Evolutionary conservation across 1,139 yeast species (phyloP).

Genomic region (Sugiyamaella castrensis): DNA sequence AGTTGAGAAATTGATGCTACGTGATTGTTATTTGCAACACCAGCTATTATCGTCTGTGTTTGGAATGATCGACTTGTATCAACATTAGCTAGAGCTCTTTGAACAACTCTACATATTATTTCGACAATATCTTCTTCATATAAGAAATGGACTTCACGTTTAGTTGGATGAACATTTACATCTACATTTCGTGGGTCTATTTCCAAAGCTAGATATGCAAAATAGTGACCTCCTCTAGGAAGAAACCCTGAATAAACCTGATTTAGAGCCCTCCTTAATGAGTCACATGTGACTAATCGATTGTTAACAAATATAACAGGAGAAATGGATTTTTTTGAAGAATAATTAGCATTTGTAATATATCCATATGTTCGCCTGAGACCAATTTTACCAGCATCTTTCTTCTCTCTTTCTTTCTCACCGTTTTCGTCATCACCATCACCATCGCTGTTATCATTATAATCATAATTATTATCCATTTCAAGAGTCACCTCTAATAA

Average conservation of each 20-base stretch:
- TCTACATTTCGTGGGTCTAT: slow-evolving; percentile 72
- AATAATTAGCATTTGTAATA: slow-evolving; percentile 69
- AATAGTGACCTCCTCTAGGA: slow-evolving; percentile 79
- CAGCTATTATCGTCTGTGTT: slow-evolving; percentile 55
- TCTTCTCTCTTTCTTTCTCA: neutral
- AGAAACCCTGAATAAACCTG: slow-evolving; percentile 64
- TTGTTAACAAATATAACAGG: slow-evolving; percentile 78
- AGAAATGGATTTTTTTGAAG: slow-evolving; percentile 60
- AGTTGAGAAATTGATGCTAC: neutral
- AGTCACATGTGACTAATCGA: slow-evolving; percentile 79
- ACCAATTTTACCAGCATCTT: slow-evolving; percentile 41
- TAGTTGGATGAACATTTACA: slow-evolving; percentile 95
- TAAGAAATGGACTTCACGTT: slow-evolving; percentile 83
- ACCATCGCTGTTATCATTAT: slow-evolving; percentile 19
- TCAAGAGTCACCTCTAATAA: slow-evolving; percentile 48
- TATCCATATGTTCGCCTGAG: slow-evolving; percentile 53
- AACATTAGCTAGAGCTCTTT: slow-evolving; percentile 50
- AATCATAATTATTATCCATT: neutral
- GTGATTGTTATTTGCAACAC: slow-evolving; percentile 11
- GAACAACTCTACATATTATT: slow-evolving; percentile 50
- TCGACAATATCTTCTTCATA: slow-evolving; percentile 85
- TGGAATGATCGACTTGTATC: slow-evolving; percentile 70
- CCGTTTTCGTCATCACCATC: slow-evolving; percentile 3
- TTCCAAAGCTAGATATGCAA: slow-evolving; percentile 66
- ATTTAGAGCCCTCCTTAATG: slow-evolving; percentile 64